Base-by-base conservation (phyloP, 1,139 yeast genomes). In the Kodamaea sp. region DNA sequence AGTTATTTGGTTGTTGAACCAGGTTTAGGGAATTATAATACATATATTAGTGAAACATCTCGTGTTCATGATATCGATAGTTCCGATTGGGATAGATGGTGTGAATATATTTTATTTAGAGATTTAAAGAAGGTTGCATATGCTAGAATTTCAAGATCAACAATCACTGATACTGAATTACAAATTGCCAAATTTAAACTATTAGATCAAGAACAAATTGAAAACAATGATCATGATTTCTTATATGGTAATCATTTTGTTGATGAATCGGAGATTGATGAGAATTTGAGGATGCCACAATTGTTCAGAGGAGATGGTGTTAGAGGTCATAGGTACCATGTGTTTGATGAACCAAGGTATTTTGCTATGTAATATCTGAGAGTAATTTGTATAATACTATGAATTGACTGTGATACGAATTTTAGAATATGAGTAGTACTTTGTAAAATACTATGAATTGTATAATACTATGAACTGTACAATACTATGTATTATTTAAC, bases 61-160 rank as follows among this genome's bases (percentile, higher is more conserved):
- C 84, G 96, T 34, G 87, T 92, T 92, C 79, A 82, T 52, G 98
- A 92, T 60, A 89, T 92, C 49, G 98, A 92, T 58, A 83, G 90
- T 37, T 72, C 84, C 8, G 98, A 92, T 60, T 87, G 94, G 84
- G 98, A 92, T 58, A 79, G 98, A 66, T 92, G 98, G 98, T 92
- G 98, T 67, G 95, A 92, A 65, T 92, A 92, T 64, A 89, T 92
- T 46, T 67, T 92, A 49, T 92, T 84, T 75, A 85, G 92, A 60
- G 83, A 84, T 44, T 68, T 92, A 63, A 84, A 80, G 60, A 84
- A 96, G 62, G 80, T 86, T 2, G 97, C 95, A 1, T 92, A 92
- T 59, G 97, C 97, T 2, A 80, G 98, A 60, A 84, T 92, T 31
- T 83, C 95, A 34, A 78, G 98, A 57, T 87, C 95, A 7, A 83